phyloP scores from a whole-genome alignment of 1,284 basidiomycete genomes.

The Caloboletus firmus region DNA sequence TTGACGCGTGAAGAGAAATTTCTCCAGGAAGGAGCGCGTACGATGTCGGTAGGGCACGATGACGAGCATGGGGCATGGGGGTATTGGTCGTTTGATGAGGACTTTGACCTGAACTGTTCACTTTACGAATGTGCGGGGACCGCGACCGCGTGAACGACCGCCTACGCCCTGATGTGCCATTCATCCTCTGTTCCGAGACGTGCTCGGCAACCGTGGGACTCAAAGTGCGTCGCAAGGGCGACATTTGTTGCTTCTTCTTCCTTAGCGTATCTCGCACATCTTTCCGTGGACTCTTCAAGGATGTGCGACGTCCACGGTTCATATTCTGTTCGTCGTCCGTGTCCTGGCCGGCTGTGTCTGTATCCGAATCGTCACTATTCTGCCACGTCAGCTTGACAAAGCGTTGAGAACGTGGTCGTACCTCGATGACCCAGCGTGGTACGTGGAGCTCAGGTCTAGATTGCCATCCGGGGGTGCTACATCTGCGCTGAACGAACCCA shows the following conservation, averaged over 20 bases:
- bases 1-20: slow-evolving; percentile 19
- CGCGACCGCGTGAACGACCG: slow-evolving; percentile 30
- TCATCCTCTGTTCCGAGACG: slow-evolving; percentile 22
- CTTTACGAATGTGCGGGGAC: slow-evolving; percentile 17
- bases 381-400: slow-evolving; percentile 9
- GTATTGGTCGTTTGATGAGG: slow-evolving; percentile 12
- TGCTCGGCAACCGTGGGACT: slow-evolving; percentile 25
- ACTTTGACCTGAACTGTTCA: slow-evolving; percentile 23
- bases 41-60: slow-evolving; percentile 17
- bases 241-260: slow-evolving; percentile 31
- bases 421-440: slow-evolving; percentile 79
- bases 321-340: slow-evolving; percentile 31
- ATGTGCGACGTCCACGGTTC: slow-evolving; percentile 30
- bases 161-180: slow-evolving; percentile 13
- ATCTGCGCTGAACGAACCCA: slow-evolving; percentile 26
- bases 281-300: slow-evolving; percentile 26
- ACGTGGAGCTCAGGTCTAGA: slow-evolving; percentile 80
- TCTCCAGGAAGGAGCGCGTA: slow-evolving; percentile 26
- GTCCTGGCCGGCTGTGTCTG: slow-evolving; percentile 35
- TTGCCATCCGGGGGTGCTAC: slow-evolving; percentile 28
- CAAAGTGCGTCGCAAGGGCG: slow-evolving; percentile 20
- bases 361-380: slow-evolving; percentile 35
- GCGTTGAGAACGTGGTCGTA: slow-evolving; percentile 29
- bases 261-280: slow-evolving; percentile 28
- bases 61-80: slow-evolving; percentile 24